Conservation (phyloP, 306 rosid species). For the Begonia fuchsioides region DNA sequence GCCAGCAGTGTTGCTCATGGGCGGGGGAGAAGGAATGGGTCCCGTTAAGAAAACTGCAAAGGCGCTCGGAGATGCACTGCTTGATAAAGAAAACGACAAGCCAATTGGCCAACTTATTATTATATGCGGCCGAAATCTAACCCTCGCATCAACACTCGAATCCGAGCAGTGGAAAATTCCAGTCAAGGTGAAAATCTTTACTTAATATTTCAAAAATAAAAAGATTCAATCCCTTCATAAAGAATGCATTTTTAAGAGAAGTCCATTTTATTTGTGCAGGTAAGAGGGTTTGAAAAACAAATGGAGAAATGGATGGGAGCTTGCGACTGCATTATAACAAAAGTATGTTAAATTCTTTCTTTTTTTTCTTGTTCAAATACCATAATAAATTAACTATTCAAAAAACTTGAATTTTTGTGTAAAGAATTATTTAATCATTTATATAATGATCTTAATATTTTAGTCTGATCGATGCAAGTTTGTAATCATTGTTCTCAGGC, state of each 20-base stretch:
- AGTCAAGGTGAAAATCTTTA: slow-evolving; percentile 37
- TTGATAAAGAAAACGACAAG: slow-evolving; percentile 40
- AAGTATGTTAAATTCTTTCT: slow-evolving; percentile 33
- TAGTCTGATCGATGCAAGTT: slow-evolving; percentile 6
- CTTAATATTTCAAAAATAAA: not conserved
- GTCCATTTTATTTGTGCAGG: slow-evolving; percentile 18
- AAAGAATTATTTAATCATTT: too few relatives aligned
- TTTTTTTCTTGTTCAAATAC: too few relatives aligned
- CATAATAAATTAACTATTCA: too few relatives aligned
- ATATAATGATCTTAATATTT: too few relatives aligned
- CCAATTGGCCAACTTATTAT: slow-evolving; percentile 72
- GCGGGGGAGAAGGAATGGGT: slow-evolving; percentile 99
- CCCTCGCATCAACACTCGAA: slow-evolving; percentile 43
- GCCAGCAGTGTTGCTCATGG: slow-evolving; percentile 94
- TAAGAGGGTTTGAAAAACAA: slow-evolving; percentile 78
- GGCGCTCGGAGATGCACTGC: slow-evolving; percentile 74
- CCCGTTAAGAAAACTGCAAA: slow-evolving; percentile 92
- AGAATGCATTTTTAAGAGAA: slow-evolving; percentile 2
- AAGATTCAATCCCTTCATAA: not conserved
- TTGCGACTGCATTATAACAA: slow-evolving; percentile 94
- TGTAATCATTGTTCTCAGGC: slow-evolving; percentile 36
- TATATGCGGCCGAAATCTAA: slow-evolving; percentile 79
- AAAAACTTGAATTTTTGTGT: too few relatives aligned
- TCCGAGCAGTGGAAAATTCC: slow-evolving; percentile 70
- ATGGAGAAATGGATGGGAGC: slow-evolving; percentile 99